phyloP scores from a whole-genome alignment of 75 land plant genomes.

The Ceratopteris richardii region DNA sequence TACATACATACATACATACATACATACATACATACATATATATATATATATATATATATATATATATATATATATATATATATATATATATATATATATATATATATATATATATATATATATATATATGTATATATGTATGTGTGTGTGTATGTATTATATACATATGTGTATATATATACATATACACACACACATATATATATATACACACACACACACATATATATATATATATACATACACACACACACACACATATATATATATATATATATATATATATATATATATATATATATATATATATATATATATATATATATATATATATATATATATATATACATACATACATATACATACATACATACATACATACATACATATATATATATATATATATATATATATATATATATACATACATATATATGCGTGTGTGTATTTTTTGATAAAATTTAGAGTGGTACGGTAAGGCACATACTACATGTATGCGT shows the following conservation, averaged over 20 bases:
- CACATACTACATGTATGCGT: too few relatives aligned
- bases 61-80: too few relatives aligned
- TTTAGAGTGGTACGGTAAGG: too few relatives aligned
- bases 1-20: background rate
- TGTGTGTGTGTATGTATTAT: background rate
- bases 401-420: background rate
- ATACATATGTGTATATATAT: background rate
- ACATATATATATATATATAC: too few relatives aligned
- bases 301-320: background rate
- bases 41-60: too few relatives aligned
- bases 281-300: too few relatives aligned
- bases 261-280: too few relatives aligned
- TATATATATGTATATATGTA: too few relatives aligned
- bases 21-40: background rate
- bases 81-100: too few relatives aligned
- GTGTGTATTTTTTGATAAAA: background rate
- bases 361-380: conserved; percentile 1
- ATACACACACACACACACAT: too few relatives aligned
- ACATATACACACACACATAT: background rate
- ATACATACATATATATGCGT: background rate
- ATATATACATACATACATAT: background rate
- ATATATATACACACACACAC: too few relatives aligned
- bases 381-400: background rate
- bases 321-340: background rate
- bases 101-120: too few relatives aligned